phyloP scores from a whole-genome alignment of 192 early-diverging fungal genomes.

The Dispira parvispora region DNA sequence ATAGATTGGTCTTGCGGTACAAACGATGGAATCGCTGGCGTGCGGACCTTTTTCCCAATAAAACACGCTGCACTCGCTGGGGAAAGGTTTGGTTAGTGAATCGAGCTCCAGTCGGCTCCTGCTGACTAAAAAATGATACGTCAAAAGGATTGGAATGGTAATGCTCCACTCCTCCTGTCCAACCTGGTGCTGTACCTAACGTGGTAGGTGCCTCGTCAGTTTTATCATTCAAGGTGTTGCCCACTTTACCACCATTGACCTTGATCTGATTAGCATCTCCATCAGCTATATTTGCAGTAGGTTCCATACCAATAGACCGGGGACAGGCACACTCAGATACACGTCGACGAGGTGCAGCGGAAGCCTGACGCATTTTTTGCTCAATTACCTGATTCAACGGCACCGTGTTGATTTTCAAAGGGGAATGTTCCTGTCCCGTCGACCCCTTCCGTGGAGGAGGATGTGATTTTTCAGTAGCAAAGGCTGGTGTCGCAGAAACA shows the following conservation, averaged over 20 bases:
- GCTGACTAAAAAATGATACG: constrained; percentile 1
- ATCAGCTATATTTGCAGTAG: background rate
- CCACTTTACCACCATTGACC: background rate
- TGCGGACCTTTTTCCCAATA: background rate
- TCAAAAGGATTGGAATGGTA: constrained; percentile 10
- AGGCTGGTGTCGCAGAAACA: background rate
- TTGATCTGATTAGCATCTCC: background rate
- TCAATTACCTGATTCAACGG: background rate
- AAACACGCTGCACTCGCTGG: background rate
- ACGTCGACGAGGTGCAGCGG: background rate
- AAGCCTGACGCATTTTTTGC: constrained; percentile 1
- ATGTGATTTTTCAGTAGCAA: background rate
- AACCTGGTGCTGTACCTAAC: background rate
- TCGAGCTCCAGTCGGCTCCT: background rate
- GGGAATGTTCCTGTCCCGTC: background rate
- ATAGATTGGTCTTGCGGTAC: background rate
- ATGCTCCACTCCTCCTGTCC: background rate
- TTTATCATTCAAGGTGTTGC: background rate
- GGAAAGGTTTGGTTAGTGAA: background rate
- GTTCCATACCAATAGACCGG: background rate
- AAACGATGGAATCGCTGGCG: background rate
- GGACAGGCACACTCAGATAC: background rate
- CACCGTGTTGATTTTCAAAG: background rate
- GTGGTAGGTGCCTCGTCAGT: background rate
- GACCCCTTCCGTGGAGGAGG: background rate